Evolutionary conservation across 768 basidiomycete species (phyloP).

Genomic region (Tylopilus intermedius): DNA sequence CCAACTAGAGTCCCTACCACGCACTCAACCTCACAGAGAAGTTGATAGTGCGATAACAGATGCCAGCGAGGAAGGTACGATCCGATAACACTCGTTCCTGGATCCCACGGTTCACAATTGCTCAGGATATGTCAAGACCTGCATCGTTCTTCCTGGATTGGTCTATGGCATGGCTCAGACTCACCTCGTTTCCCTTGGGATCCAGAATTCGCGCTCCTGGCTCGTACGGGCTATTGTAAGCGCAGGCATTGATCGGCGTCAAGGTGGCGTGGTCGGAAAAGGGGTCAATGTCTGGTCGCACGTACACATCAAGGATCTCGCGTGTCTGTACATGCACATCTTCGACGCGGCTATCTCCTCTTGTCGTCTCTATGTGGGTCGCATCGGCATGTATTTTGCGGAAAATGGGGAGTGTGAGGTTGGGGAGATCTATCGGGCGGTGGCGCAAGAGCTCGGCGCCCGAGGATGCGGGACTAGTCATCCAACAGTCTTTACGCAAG

Average conservation of each 20-base stretch:
- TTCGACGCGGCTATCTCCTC: constrained; percentile 33
- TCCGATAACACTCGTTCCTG: neutral
- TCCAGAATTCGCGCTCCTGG: constrained; percentile 49
- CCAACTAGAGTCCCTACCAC: constrained; percentile 41
- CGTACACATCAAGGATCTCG: constrained; percentile 49
- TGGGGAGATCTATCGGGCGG: constrained; percentile 38
- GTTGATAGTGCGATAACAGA: constrained; percentile 46
- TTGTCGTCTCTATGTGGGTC: constrained; percentile 18
- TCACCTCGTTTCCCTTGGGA: constrained; percentile 43
- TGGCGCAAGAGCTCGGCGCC: constrained; percentile 35
- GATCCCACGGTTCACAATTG: constrained; percentile 1
- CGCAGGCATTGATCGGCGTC: constrained; percentile 41
- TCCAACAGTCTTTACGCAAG: constrained; percentile 40
- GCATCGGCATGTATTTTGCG: constrained; percentile 51
- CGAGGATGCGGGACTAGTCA: constrained; percentile 6
- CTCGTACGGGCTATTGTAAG: constrained; percentile 49
- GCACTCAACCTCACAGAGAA: constrained; percentile 42
- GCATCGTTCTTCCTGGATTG: constrained; percentile 49
- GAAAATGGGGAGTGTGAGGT: constrained; percentile 46
- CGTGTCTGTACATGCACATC: constrained; percentile 39
- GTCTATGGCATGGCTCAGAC: constrained; percentile 55
- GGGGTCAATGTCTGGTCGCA: constrained; percentile 61
- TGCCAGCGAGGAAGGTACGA: constrained; percentile 44
- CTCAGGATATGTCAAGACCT: constrained; percentile 48
- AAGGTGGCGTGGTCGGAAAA: constrained; percentile 50